Evolutionary conservation across 768 basidiomycete species (phyloP).

Genomic region (Phylloporus arenicola): DNA sequence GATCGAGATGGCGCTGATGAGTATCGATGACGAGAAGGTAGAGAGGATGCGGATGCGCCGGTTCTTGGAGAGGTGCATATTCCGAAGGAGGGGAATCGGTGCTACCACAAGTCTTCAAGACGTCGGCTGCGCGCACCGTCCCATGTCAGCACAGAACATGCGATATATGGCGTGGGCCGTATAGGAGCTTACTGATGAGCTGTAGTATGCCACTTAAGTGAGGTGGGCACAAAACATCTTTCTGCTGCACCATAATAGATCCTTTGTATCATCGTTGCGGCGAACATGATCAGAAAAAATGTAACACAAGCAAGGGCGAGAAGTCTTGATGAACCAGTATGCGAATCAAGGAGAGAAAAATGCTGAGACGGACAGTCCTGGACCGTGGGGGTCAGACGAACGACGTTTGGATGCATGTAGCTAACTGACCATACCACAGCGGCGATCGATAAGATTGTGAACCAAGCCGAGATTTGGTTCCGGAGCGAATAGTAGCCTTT

Average conservation of each 20-base stretch:
- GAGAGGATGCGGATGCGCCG: conserved; percentile 6
- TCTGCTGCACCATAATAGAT: neutral
- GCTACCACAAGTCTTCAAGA: neutral
- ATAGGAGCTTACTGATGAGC: conserved; percentile 2
- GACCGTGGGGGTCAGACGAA: neutral
- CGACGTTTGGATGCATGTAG: neutral
- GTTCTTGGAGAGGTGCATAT: conserved; percentile 2
- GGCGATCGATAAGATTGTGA: neutral
- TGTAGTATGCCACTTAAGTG: conserved; percentile 4
- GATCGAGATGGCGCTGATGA: conserved; percentile 6
- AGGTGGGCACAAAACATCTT: neutral
- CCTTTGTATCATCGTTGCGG: neutral
- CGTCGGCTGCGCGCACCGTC: neutral
- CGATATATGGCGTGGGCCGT: neutral
- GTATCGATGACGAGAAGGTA: conserved; percentile 3
- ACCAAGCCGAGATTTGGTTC: neutral
- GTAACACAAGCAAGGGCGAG: neutral
- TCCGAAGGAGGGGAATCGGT: conserved; percentile 4
- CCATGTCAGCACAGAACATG: neutral
- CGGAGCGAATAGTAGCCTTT: neutral
- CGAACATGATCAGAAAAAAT: neutral
- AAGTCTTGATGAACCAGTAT: neutral
- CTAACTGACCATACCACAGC: conserved; percentile 4
- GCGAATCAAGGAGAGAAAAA: conserved; percentile 9
- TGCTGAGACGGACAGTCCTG: conserved; percentile 7